Evolutionary conservation across 2,329 filamentous ascomycete species (phyloP).

Genomic region (Fusarium solani-melongenae): DNA sequence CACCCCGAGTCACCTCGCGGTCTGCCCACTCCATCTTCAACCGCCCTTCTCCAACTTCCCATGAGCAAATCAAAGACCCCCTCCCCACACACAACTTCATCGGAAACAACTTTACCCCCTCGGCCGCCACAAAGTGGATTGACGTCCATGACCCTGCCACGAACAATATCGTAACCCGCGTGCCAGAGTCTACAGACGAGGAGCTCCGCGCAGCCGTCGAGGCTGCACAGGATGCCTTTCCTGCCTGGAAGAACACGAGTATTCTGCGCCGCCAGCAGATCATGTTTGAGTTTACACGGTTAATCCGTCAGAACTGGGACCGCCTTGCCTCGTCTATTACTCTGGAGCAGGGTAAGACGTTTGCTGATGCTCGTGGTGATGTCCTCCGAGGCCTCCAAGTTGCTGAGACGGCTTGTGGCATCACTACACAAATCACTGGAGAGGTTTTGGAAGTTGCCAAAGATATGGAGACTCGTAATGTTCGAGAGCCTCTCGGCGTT

Average conservation of each 20-base stretch:
- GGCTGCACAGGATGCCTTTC: conserved; percentile 76
- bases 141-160: conserved; percentile 82
- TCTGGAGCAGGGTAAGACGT: conserved; percentile 81
- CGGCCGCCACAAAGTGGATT: conserved; percentile 75
- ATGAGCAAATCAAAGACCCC: conserved; percentile 58
- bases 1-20: conserved; percentile 8
- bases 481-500: conserved; percentile 77
- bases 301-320: conserved; percentile 81
- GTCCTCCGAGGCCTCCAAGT: conserved; percentile 80
- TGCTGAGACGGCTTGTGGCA: conserved; percentile 77
- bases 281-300: conserved; percentile 78
- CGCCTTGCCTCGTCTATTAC: conserved; percentile 78
- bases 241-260: conserved; percentile 72
- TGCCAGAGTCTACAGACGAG: conserved; percentile 73
- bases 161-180: conserved; percentile 80
- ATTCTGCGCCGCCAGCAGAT: conserved; percentile 76
- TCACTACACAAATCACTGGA: conserved; percentile 77
- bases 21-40: conserved; percentile 20
- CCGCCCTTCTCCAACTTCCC: conserved; percentile 16
- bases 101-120: conserved; percentile 76
- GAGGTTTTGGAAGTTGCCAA: conserved; percentile 81
- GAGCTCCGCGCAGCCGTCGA: conserved; percentile 76
- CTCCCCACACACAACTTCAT: conserved; percentile 78
- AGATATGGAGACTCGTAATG: conserved; percentile 81
- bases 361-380: conserved; percentile 78